A percentile compares a stretch with the other conserved stretches of the same genome.
phyloP scores from a whole-genome alignment of 208 protist genomes.

The Leishmania amazonensis region DNA sequence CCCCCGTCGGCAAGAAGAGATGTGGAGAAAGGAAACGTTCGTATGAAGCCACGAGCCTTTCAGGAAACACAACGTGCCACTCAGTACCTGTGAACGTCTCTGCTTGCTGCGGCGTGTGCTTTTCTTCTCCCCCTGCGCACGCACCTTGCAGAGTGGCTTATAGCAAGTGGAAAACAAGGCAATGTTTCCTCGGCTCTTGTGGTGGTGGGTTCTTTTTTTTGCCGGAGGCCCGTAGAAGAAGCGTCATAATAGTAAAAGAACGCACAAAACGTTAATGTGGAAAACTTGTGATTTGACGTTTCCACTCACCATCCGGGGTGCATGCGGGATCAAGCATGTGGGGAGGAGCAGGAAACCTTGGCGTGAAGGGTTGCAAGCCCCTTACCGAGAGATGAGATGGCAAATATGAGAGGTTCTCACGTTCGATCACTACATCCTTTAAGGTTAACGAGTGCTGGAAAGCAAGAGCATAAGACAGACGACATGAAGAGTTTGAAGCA shows the following conservation, averaged over 20 bases:
- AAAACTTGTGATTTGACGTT: not conserved
- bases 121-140: no score
- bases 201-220: not conserved
- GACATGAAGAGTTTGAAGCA: not conserved
- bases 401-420: not conserved
- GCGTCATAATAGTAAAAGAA: constrained; percentile 1
- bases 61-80: not conserved
- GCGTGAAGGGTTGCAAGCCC: not conserved
- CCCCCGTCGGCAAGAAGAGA: no score
- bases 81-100: not conserved
- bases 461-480: not conserved
- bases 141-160: not conserved
- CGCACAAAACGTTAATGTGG: not conserved
- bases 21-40: not conserved
- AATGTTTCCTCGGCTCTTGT: not conserved
- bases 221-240: not conserved
- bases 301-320: not conserved
- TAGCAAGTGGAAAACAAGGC: not conserved
- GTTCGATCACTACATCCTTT: not conserved
- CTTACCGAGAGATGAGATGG: not conserved
- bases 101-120: not conserved
- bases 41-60: not conserved
- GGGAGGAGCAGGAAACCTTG: not conserved
- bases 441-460: not conserved
- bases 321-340: not conserved